Conservation (phyloP, 306 rosid genomes). For the Quercus aquifolioides region DNA sequence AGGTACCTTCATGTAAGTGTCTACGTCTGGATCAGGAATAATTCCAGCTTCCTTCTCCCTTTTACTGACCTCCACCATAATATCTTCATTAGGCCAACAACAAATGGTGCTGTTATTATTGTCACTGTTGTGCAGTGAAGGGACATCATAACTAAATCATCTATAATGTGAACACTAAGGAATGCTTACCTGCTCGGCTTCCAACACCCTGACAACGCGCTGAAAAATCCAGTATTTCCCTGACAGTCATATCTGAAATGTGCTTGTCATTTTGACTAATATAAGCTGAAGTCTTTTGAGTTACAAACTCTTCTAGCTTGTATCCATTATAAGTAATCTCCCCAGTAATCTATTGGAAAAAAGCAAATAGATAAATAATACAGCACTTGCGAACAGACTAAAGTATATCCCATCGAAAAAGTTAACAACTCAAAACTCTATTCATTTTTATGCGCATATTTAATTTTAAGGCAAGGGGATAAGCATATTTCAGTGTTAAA, state of each 20-base stretch:
- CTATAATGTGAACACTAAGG: neutral
- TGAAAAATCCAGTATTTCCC: constrained; percentile 75
- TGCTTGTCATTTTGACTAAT: constrained; percentile 69
- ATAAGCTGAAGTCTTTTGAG: constrained; percentile 66
- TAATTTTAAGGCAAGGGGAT: neutral
- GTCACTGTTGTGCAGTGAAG: neutral
- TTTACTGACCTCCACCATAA: constrained; percentile 58
- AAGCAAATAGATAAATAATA: neutral
- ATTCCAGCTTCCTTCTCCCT: constrained; percentile 66
- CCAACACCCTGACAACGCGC: constrained; percentile 77
- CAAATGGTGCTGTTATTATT: neutral
- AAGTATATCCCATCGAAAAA: neutral
- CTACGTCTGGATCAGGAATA: constrained; percentile 68
- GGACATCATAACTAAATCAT: neutral
- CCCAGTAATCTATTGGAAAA: constrained; percentile 39
- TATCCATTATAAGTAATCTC: constrained; percentile 56
- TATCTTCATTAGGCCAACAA: constrained; percentile 31
- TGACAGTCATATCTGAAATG: constrained; percentile 72
- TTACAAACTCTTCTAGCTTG: constrained; percentile 52
- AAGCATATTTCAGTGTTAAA: neutral
- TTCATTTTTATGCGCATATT: neutral
- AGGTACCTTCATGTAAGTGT: constrained; percentile 79
- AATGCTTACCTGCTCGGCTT: constrained; percentile 50
- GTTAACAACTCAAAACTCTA: neutral
- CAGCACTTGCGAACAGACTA: neutral